Evolutionary conservation across 148 eudicot species (phyloP).

Genomic region (Chenopodium berlandieri): DNA sequence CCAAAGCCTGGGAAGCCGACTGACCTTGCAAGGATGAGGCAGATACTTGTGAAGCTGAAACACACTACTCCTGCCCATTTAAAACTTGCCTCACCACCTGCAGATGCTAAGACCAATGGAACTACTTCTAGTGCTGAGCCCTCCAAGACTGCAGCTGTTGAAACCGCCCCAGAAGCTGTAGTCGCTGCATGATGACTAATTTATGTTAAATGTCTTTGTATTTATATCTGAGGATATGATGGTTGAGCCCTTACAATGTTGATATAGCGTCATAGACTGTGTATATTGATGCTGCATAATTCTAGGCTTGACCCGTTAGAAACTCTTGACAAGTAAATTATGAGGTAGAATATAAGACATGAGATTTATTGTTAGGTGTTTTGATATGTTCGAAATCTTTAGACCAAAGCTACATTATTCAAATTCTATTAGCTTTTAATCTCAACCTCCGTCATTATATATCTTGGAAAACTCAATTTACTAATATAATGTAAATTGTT

Average conservation of each 20-base stretch:
- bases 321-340: background rate
- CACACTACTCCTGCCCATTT: constrained; percentile 65
- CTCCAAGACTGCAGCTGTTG: constrained; percentile 26
- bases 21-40: constrained; percentile 71
- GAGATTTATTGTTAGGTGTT: background rate
- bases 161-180: constrained; percentile 34
- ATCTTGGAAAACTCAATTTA: background rate
- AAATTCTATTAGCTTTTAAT: background rate
- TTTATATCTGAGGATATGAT: background rate
- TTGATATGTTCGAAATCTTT: background rate
- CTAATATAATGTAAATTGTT: too few relatives aligned
- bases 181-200: constrained; percentile 35
- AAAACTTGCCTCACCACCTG: constrained; percentile 38
- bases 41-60: constrained; percentile 63
- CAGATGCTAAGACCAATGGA: constrained; percentile 26
- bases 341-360: constrained; percentile 2
- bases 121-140: constrained; percentile 18
- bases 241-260: background rate
- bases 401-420: background rate
- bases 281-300: constrained; percentile 1
- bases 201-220: background rate
- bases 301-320: background rate
- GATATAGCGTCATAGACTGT: background rate
- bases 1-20: constrained; percentile 91
- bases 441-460: background rate